phyloP scores from a whole-genome alignment of 305 asterid species.

The Fraxinus baroniana region DNA sequence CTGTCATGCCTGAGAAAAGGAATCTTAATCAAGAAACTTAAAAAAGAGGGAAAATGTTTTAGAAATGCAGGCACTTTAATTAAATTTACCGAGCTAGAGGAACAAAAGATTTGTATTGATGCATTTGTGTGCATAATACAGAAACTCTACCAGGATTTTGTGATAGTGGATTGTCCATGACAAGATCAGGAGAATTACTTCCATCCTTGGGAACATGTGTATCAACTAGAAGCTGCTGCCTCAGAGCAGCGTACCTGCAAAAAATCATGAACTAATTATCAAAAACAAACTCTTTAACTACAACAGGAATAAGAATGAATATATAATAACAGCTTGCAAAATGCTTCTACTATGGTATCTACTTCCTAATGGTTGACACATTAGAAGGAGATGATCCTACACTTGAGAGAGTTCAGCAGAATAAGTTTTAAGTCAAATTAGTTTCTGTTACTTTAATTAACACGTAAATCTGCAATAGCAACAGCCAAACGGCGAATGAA shows the following conservation, averaged over 20 bases:
- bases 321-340: not conserved
- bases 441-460: not conserved
- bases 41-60: not conserved
- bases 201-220: constrained; percentile 80
- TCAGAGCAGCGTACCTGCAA: constrained; percentile 76
- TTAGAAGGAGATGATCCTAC: not conserved
- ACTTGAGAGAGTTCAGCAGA: not conserved
- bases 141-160: constrained; percentile 71
- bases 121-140: not conserved
- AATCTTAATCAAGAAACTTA: not conserved
- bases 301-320: not conserved
- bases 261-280: not conserved
- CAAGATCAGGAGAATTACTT: constrained; percentile 61
- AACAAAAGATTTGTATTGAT: not conserved
- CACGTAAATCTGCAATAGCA: too few species aligned
- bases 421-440: not conserved
- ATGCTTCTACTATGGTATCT: not conserved
- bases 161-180: constrained; percentile 89
- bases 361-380: not conserved
- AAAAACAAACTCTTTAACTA: not conserved
- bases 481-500: too few species aligned
- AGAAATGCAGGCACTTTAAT: not conserved
- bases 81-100: not conserved
- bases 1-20: not conserved
- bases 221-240: constrained; percentile 81